Evolutionary conservation across 2,329 filamentous ascomycete species (phyloP).

Genomic region (Ophiostoma ips): DNA sequence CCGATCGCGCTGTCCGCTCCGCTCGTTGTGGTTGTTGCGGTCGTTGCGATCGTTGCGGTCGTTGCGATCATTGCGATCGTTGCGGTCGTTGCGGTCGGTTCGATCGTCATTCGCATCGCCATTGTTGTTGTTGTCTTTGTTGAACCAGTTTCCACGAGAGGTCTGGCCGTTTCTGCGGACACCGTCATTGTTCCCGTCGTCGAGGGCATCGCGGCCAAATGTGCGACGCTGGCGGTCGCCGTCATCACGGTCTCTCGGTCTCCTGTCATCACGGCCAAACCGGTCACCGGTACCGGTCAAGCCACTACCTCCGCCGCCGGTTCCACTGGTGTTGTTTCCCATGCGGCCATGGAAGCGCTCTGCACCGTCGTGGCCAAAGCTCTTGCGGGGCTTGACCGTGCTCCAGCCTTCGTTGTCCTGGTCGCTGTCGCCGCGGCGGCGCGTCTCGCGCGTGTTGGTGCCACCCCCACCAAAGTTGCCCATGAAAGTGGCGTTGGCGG

Average conservation of each 20-base stretch:
- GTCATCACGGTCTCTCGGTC: conserved; percentile 33
- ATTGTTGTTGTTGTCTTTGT: conserved; percentile 28
- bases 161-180: conserved; percentile 24
- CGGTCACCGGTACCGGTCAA: conserved; percentile 32
- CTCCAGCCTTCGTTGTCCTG: conserved; percentile 61
- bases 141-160: conserved; percentile 54
- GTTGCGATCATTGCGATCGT: conserved; percentile 12
- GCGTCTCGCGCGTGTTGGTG: conserved; percentile 29
- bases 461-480: conserved; percentile 26
- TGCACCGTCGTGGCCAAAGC: conserved; percentile 56
- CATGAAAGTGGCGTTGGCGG: conserved; percentile 24
- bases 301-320: conserved; percentile 21
- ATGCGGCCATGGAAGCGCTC: conserved; percentile 42
- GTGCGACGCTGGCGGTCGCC: conserved; percentile 20
- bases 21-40: neutral
- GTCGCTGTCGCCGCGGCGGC: conserved; percentile 41
- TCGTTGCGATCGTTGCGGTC: conserved; percentile 15
- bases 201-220: conserved; percentile 21
- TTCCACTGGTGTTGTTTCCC: conserved; percentile 17
- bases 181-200: conserved; percentile 38
- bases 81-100: conserved; percentile 17
- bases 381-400: conserved; percentile 59
- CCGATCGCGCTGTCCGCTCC: conserved; percentile 31
- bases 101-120: too few species aligned
- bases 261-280: conserved; percentile 43